Base-by-base conservation (phyloP, 169 alveolate genomes). In the Cryptosporidium tyzzeri region DNA sequence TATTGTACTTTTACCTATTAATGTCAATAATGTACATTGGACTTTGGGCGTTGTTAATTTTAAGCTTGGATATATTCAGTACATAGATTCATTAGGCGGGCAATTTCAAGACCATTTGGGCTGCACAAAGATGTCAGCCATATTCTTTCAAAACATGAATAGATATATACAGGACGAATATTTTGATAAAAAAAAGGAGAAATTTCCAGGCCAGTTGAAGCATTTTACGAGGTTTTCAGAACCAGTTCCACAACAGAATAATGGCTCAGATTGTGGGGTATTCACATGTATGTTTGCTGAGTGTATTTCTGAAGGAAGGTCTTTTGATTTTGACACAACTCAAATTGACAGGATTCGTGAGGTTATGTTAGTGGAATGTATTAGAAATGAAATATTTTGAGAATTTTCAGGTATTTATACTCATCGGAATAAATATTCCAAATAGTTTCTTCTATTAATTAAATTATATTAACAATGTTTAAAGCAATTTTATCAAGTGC, bases 191-290 rank as follows among this genome's bases (percentile, higher is more conserved):
- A 86, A 51, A 51, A 92, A 61, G 85, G 41, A 58, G 69, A 51
- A 35, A n/a, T 80, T 41, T 65, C 61, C 65, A 7, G 31, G 68
- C 16, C 31, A 35, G 3, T 3, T 80, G n/a, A 45, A 62, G 16
- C 86, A 73, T 58, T 80, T 58, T 59, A 41, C 69, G 12, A 39
- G 5, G 9, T 80, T 62, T 65, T 12, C 51, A 16, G 69, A 45
- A n/a, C 73, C 80, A 21, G 85, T 95, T 14, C 98, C 97, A 7
- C 86, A 70, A 35, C 98, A 95, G 69, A 86, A 94, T 44, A 95
- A 95, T 71, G 94, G 96, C 4, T 93, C 93, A 29, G 98, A 95
- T 58, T 95, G 98, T 67, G 98, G 98, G n/a, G 96, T 95, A 31
- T 95, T 95, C 85, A 74, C 95, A 33, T 95, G 98, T 69, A 96